A percentile compares a stretch with the other conserved stretches of the same genome.
These are phyloP conservation scores for Neocallimastix lanati DNA, from an alignment of 192 early-diverging fungal species.

Conservation along the genomic window DNA sequence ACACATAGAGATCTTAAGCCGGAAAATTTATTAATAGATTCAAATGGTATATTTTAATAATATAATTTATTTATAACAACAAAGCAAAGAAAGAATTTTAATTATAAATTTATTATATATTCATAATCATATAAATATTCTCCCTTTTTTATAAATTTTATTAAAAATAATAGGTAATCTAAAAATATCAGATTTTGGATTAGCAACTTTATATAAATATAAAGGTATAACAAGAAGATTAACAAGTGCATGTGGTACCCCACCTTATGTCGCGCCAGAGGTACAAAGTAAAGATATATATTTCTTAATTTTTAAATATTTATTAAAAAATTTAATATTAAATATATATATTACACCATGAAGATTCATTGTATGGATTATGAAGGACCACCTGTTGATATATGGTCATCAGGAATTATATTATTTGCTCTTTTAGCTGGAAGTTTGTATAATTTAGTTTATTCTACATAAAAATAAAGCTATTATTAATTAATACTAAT, in stretches of 20 bases:
- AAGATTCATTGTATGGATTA: slow-evolving; percentile 34
- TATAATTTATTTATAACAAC: no score
- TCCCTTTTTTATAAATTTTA: no score
- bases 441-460: slow-evolving; percentile 16
- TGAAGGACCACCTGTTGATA: slow-evolving; percentile 38
- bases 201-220: slow-evolving; percentile 42
- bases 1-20: slow-evolving; percentile 63
- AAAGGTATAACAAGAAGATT: slow-evolving; percentile 30
- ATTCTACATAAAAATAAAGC: no score
- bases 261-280: slow-evolving; percentile 49
- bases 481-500: no score
- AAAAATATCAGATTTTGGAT: slow-evolving; percentile 55
- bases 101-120: no score
- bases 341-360: no score
- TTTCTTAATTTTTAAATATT: no score
- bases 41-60: slow-evolving; percentile 6
- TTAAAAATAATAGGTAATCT: slow-evolving; percentile 40
- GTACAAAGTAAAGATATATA: no score
- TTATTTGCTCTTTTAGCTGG: slow-evolving; percentile 49
- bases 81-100: no score
- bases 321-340: no score
- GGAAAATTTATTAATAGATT: slow-evolving; percentile 41
- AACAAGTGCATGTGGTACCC: slow-evolving; percentile 50
- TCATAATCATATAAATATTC: no score
- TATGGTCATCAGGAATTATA: slow-evolving; percentile 55